Evolutionary conservation across 2,329 filamentous ascomycete species (phyloP).

Genomic region (Alternaria infectoria): DNA sequence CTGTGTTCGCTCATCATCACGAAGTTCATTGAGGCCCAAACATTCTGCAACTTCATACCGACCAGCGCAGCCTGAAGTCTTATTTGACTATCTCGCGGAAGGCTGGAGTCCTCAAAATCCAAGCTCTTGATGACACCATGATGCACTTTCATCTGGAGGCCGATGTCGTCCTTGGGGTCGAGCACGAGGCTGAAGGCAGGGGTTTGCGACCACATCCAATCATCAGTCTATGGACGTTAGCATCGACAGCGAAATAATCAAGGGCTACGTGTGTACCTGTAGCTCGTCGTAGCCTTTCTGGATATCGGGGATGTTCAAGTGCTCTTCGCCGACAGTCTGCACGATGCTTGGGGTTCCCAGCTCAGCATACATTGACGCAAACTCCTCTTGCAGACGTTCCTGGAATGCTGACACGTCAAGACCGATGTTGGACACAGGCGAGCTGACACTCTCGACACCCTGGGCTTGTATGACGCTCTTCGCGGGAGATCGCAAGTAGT

Average conservation of each 20-base stretch:
- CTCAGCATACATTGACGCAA: conserved; percentile 68
- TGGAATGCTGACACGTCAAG: conserved; percentile 58
- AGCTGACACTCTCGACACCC: conserved; percentile 91
- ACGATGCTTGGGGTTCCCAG: conserved; percentile 47
- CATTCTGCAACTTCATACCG: conserved; percentile 58
- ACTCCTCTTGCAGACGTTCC: conserved; percentile 60
- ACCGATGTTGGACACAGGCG: conserved; percentile 79
- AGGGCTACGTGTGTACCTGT: conserved; percentile 53
- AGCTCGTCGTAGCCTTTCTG: conserved; percentile 68
- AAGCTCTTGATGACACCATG: conserved; percentile 62
- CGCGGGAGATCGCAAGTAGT: conserved; percentile 78
- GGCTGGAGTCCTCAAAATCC: conserved; percentile 38
- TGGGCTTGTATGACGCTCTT: conserved; percentile 77
- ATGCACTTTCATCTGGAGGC: conserved; percentile 50
- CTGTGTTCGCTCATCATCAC: conserved; percentile 20
- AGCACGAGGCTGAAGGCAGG: conserved; percentile 74
- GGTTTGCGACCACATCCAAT: conserved; percentile 86
- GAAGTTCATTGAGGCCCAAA: conserved; percentile 50
- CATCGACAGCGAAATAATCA: neutral
- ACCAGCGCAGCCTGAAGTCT: conserved; percentile 27
- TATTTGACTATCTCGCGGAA: conserved; percentile 15
- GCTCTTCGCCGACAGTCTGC: conserved; percentile 60
- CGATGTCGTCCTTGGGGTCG: conserved; percentile 55
- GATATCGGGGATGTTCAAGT: conserved; percentile 61
- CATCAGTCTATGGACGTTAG: conserved; percentile 60